Evolutionary conservation across 2,329 filamentous ascomycete species (phyloP).

Genomic region (Fusarium sp.): DNA sequence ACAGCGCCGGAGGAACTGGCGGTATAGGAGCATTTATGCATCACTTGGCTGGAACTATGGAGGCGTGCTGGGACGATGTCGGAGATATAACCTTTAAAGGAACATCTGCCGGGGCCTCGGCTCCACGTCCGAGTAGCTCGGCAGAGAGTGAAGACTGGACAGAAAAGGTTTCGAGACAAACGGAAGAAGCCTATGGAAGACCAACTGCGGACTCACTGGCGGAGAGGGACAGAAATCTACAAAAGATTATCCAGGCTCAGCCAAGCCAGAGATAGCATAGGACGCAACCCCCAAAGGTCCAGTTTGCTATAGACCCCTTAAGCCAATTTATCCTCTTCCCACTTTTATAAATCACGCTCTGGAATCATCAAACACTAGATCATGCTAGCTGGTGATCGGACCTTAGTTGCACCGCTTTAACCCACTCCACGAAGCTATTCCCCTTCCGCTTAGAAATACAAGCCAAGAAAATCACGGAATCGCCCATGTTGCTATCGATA

Average conservation of each 20-base stretch:
- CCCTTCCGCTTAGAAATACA: neutral
- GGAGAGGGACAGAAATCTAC: conserved; percentile 23
- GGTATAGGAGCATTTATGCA: conserved; percentile 35
- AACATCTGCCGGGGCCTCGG: neutral
- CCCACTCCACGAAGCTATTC: neutral
- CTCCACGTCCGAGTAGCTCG: neutral
- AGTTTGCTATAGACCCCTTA: neutral
- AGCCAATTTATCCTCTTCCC: neutral
- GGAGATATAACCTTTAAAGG: conserved; percentile 22
- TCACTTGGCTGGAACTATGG: conserved; percentile 29
- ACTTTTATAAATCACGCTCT: neutral
- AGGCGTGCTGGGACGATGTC: conserved; percentile 30
- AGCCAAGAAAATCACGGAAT: neutral
- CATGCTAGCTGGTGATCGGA: neutral
- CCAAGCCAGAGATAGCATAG: neutral
- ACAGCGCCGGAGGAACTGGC: conserved; percentile 34
- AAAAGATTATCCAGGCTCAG: conserved; percentile 26
- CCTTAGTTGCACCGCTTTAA: neutral
- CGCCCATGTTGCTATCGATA: neutral
- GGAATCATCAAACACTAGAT: neutral
- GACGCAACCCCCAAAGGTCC: neutral
- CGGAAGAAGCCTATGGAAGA: conserved; percentile 18
- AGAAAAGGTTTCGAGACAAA: conserved; percentile 20
- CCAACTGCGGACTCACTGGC: conserved; percentile 18
- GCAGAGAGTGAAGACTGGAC: conserved; percentile 13